These are phyloP conservation scores for Luffa acutangula DNA, from an alignment of 306 rosid species.

Conservation along the genomic window DNA sequence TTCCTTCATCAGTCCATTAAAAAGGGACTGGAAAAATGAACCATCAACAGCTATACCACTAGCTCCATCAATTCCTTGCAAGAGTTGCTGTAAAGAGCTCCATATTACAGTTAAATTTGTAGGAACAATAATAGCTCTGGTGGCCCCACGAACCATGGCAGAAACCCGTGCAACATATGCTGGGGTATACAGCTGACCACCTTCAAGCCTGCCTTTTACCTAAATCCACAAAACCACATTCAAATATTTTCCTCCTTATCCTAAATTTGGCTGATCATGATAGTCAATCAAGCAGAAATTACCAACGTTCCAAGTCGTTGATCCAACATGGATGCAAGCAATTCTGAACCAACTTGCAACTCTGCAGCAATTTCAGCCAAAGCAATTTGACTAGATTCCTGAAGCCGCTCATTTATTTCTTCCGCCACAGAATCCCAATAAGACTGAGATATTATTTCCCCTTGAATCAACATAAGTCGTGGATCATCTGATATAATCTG, in stretches of 20 bases:
- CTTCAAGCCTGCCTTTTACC: slow-evolving; percentile 99
- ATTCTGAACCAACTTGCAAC: slow-evolving; percentile 72
- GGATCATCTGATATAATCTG: slow-evolving; percentile 36
- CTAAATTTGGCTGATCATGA: slow-evolving; percentile 8
- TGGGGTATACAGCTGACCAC: slow-evolving; percentile 93
- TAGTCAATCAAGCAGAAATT: background rate
- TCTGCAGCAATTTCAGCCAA: slow-evolving; percentile 81
- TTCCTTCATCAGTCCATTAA: slow-evolving; percentile 75
- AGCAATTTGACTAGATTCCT: slow-evolving; percentile 90
- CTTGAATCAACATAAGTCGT: slow-evolving; percentile 68
- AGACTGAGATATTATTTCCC: slow-evolving; percentile 70
- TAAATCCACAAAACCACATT: slow-evolving; percentile 19
- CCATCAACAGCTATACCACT: slow-evolving; percentile 77
- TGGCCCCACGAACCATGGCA: slow-evolving; percentile 95
- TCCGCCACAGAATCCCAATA: slow-evolving; percentile 87
- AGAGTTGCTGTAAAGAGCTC: slow-evolving; percentile 73
- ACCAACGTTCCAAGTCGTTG: slow-evolving; percentile 81
- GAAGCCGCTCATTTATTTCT: slow-evolving; percentile 91
- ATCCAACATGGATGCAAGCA: slow-evolving; percentile 67
- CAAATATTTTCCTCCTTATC: slow-evolving; percentile 4
- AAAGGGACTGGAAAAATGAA: slow-evolving; percentile 83
- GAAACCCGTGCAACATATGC: slow-evolving; percentile 85
- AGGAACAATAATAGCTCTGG: slow-evolving; percentile 71
- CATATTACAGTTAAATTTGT: slow-evolving; percentile 63
- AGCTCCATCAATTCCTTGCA: slow-evolving; percentile 79